These are phyloP conservation scores for Aspergillus panamensis DNA, from an alignment of 495 filamentous ascomycete genomes.

Conservation along the genomic window DNA sequence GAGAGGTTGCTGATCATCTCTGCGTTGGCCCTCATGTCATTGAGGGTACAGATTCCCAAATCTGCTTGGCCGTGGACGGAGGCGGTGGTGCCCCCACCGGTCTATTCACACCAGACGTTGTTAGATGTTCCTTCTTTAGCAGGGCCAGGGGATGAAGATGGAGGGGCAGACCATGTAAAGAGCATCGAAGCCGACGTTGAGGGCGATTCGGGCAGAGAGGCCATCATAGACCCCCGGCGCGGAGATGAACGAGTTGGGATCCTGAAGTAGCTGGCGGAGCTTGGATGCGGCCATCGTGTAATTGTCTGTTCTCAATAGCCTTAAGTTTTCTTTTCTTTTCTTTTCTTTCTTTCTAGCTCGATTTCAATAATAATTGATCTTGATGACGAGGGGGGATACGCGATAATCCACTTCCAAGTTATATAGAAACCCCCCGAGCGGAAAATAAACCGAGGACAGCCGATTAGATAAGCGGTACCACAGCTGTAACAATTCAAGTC, in stretches of 20 bases:
- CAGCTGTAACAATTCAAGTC: background rate
- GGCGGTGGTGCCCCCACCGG: slow-evolving; percentile 64
- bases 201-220: slow-evolving; percentile 60
- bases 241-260: slow-evolving; percentile 34
- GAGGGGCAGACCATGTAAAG: slow-evolving; percentile 55
- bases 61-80: slow-evolving; percentile 67
- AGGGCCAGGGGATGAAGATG: background rate
- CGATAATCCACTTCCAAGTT: too few species aligned
- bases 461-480: slow-evolving; percentile 10
- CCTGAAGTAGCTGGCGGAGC: slow-evolving; percentile 10
- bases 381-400: background rate
- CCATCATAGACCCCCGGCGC: slow-evolving; percentile 68
- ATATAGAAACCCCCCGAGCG: background rate
- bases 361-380: background rate
- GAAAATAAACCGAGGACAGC: slow-evolving; percentile 7
- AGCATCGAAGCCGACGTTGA: slow-evolving; percentile 57
- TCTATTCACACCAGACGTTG: slow-evolving; percentile 30
- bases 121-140: background rate
- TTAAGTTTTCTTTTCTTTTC: background rate
- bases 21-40: slow-evolving; percentile 45
- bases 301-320: background rate
- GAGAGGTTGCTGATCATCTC: slow-evolving; percentile 43
- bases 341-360: background rate
- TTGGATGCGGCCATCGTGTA: slow-evolving; percentile 5
- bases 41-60: slow-evolving; percentile 55